These are phyloP conservation scores for Chaetomiaceae sp. DNA, from an alignment of 2,329 filamentous ascomycete species.

Conservation along the genomic window DNA sequence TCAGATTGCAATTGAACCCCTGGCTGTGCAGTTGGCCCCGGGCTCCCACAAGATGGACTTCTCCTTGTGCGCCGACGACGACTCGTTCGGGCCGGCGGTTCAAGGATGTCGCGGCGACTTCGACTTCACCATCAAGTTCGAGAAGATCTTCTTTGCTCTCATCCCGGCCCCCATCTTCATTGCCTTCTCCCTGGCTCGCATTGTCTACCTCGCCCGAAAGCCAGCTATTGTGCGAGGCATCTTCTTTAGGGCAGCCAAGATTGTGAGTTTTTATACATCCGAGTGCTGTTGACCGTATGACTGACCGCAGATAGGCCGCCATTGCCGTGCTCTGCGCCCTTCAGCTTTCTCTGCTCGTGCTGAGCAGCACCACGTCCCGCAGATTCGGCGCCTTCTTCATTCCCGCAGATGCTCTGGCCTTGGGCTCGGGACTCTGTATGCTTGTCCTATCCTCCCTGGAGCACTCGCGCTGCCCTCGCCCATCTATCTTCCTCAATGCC, in stretches of 20 bases:
- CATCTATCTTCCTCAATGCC: conserved; percentile 36
- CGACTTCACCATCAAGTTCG: conserved; percentile 46
- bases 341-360: conserved; percentile 29
- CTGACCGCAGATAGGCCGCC: conserved; percentile 19
- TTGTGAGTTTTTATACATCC: conserved; percentile 21
- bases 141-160: conserved; percentile 41
- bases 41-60: conserved; percentile 21
- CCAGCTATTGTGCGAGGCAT: conserved; percentile 31
- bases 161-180: conserved; percentile 37
- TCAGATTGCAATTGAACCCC: too few relatives aligned
- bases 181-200: conserved; percentile 29
- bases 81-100: conserved; percentile 39
- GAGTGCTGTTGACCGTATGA: not conserved
- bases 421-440: conserved; percentile 28
- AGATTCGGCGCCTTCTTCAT: conserved; percentile 20
- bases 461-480: conserved; percentile 31
- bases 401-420: conserved; percentile 15
- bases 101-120: conserved; percentile 42
- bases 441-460: conserved; percentile 28
- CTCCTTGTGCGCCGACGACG: conserved; percentile 32
- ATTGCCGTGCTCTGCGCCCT: conserved; percentile 26
- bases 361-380: conserved; percentile 24
- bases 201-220: conserved; percentile 28
- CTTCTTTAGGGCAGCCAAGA: conserved; percentile 30
- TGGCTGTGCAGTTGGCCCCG: too few relatives aligned